Evolutionary conservation across 257 asterid genomes (phyloP).

Genomic region (Plantago ovata): DNA sequence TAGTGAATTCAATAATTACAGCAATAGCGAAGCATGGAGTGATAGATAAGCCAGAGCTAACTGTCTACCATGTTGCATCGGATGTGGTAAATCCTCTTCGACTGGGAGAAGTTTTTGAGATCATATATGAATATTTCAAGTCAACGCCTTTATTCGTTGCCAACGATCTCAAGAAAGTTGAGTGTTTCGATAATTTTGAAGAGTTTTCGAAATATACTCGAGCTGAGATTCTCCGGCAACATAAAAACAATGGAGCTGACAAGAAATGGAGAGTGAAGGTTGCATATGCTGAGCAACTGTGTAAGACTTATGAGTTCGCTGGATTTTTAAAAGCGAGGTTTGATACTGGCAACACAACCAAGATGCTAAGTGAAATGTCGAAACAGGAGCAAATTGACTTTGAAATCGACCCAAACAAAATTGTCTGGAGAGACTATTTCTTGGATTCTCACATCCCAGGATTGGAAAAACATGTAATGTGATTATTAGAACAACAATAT

Average conservation of each 20-base stretch:
- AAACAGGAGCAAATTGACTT: neutral
- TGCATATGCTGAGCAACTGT: slow-evolving; percentile 6
- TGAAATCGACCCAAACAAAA: slow-evolving; percentile 3
- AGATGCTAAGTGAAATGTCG: slow-evolving; percentile 1
- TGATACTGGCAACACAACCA: neutral
- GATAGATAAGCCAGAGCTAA: neutral
- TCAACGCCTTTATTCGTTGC: slow-evolving; percentile 10
- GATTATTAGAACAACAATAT: no score
- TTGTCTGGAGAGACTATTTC: slow-evolving; percentile 2
- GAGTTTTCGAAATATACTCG: slow-evolving; percentile 27
- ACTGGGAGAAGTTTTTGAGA: slow-evolving; percentile 18
- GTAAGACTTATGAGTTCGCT: slow-evolving; percentile 2
- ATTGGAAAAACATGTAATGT: neutral
- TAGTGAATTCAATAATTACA: slow-evolving; percentile 40
- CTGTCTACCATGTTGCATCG: slow-evolving; percentile 36
- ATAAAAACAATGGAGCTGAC: neutral
- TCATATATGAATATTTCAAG: slow-evolving; percentile 22
- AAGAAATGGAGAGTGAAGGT: neutral
- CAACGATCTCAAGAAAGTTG: neutral
- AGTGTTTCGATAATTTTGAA: slow-evolving; percentile 19
- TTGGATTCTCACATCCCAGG: slow-evolving; percentile 5
- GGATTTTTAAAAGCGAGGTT: slow-evolving; percentile 1
- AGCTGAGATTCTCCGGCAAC: slow-evolving; percentile 1
- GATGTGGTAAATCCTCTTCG: slow-evolving; percentile 23
- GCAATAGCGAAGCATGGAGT: slow-evolving; percentile 40